A percentile compares a stretch with the other conserved stretches of the same genome.
Evolutionary conservation across 331 rosid species (phyloP).

Genomic region (Quercus lobata): DNA sequence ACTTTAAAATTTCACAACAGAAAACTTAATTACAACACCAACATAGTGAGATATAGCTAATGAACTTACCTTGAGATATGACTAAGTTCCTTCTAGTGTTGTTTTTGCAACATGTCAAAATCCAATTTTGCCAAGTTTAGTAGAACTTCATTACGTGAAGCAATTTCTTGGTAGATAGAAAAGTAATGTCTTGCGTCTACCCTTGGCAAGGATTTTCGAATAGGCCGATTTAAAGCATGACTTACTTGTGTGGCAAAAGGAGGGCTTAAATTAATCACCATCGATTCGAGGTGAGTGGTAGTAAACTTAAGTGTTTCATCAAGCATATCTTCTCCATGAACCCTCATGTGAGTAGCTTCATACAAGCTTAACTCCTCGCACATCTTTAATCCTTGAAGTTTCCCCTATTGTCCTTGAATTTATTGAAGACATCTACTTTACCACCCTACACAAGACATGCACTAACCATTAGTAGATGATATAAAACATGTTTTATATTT

Average conservation of each 20-base stretch:
- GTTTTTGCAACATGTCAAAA: slow-evolving; percentile 8
- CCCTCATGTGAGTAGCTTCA: slow-evolving; percentile 29
- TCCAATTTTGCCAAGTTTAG: slow-evolving; percentile 32
- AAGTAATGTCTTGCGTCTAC: slow-evolving; percentile 21
- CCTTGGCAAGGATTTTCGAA: slow-evolving; percentile 20
- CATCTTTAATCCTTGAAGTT: slow-evolving; percentile 6
- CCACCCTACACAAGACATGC: background rate
- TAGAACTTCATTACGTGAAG: background rate
- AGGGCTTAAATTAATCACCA: background rate
- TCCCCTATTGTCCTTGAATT: background rate
- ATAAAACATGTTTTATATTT: too few species aligned
- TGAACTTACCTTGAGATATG: slow-evolving; percentile 21
- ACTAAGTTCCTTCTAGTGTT: slow-evolving; percentile 28
- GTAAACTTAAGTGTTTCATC: slow-evolving; percentile 38
- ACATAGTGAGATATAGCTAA: background rate
- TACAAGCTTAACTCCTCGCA: slow-evolving; percentile 26
- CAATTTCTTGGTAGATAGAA: slow-evolving; percentile 3
- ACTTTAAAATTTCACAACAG: background rate
- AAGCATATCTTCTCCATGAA: slow-evolving; percentile 33
- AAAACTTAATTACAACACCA: background rate
- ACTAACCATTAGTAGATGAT: too few species aligned
- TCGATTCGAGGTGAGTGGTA: slow-evolving; percentile 3
- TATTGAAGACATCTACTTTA: slow-evolving; percentile 11
- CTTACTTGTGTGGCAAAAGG: slow-evolving; percentile 6
- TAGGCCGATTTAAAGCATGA: slow-evolving; percentile 26